Percentiles rank a stretch among this genome's conserved stretches.
phyloP scores from a whole-genome alignment of 1,284 basidiomycete genomes.

The Coniferiporia sulphurascens region DNA sequence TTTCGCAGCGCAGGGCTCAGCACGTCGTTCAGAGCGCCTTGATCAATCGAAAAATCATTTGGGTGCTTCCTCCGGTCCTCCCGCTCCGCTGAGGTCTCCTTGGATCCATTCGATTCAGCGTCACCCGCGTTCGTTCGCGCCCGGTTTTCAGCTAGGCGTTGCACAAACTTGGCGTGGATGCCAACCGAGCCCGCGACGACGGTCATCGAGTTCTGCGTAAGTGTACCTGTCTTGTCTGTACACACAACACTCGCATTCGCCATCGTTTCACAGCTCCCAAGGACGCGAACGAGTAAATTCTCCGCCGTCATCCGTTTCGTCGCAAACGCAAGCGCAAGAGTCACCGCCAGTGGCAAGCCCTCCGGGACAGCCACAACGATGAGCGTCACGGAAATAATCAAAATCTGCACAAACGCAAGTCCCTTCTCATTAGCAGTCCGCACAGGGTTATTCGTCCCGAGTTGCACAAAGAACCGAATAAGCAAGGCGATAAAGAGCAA shows the following conservation, averaged over 20 bases:
- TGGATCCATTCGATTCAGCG: slow-evolving; percentile 29
- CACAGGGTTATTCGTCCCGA: slow-evolving; percentile 53
- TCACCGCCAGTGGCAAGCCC: slow-evolving; percentile 94
- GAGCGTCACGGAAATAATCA: slow-evolving; percentile 93
- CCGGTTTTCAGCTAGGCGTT: slow-evolving; percentile 70
- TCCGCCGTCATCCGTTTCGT: slow-evolving; percentile 96
- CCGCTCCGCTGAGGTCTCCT: slow-evolving; percentile 17
- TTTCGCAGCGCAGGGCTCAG: slow-evolving; percentile 60
- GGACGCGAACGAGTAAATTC: slow-evolving; percentile 90
- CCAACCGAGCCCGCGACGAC: slow-evolving; percentile 96
- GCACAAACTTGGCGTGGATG: slow-evolving; percentile 90
- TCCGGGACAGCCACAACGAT: slow-evolving; percentile 97
- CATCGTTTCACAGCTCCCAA: slow-evolving; percentile 98
- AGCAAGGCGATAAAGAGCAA: slow-evolving; percentile 82
- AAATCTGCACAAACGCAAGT: slow-evolving; percentile 87
- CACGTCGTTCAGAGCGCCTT: slow-evolving; percentile 58
- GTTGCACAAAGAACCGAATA: slow-evolving; percentile 92
- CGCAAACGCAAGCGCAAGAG: slow-evolving; percentile 93
- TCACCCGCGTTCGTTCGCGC: slow-evolving; percentile 70
- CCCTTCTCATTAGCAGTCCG: slow-evolving; percentile 81
- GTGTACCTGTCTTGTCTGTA: slow-evolving; percentile 93
- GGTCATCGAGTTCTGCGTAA: slow-evolving; percentile 93
- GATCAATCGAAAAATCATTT: slow-evolving; percentile 84
- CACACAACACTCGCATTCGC: slow-evolving; percentile 95
- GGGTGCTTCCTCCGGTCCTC: slow-evolving; percentile 23